Evolutionary conservation across 2,329 filamentous ascomycete species (phyloP).

Genomic region (Coniochaeta sp.): DNA sequence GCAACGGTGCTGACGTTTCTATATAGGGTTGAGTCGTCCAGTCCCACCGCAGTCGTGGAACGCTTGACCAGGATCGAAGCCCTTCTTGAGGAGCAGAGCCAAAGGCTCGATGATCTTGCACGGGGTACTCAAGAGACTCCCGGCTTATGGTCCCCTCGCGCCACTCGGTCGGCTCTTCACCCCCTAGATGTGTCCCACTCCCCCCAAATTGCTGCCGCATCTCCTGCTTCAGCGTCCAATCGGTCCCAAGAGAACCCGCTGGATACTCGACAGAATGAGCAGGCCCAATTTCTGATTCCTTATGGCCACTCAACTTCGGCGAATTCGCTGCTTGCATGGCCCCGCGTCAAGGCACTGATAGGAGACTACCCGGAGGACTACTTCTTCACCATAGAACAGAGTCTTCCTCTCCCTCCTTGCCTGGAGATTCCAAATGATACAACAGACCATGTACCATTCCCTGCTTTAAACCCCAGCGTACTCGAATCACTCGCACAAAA

Average conservation of each 20-base stretch:
- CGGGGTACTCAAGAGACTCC: background rate
- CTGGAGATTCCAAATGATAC: constrained; percentile 12
- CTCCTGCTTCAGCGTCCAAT: constrained; percentile 7
- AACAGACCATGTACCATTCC: background rate
- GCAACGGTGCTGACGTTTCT: constrained; percentile 6
- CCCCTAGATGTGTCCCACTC: background rate
- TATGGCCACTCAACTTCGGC: constrained; percentile 21
- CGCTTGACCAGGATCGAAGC: constrained; percentile 29
- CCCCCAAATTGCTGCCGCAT: constrained; percentile 3
- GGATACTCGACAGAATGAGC: background rate
- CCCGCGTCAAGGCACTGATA: constrained; percentile 18
- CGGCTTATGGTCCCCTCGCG: background rate
- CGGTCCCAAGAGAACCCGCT: constrained; percentile 3
- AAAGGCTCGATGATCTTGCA: constrained; percentile 11
- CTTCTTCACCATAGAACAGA: constrained; percentile 19
- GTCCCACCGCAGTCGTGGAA: constrained; percentile 25
- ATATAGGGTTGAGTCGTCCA: constrained; percentile 23
- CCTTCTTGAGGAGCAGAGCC: constrained; percentile 16
- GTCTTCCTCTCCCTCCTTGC: constrained; percentile 12
- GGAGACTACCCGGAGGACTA: constrained; percentile 20
- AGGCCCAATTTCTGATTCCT: constrained; percentile 10
- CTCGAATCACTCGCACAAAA: constrained; percentile 15
- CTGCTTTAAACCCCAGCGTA: constrained; percentile 1
- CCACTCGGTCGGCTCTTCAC: background rate
- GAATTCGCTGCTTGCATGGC: constrained; percentile 17